Evolutionary conservation across 2,329 filamentous ascomycete species (phyloP), one percentile per base, ranked within the genome.

Genomic region (Elsinoe necatrix): DNA sequence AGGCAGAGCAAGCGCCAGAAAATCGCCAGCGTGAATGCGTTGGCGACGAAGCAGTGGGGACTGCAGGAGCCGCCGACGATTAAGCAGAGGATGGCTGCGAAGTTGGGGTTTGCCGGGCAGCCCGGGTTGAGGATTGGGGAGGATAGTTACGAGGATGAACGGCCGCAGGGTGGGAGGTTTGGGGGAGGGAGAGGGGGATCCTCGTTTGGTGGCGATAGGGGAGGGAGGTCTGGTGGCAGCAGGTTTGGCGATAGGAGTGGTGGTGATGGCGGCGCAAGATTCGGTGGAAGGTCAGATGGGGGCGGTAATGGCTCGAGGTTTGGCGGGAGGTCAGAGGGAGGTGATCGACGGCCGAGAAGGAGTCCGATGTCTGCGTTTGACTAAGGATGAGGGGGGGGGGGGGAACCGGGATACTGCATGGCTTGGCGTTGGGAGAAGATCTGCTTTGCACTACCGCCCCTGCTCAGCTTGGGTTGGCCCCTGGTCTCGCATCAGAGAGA

Each of bases 1-100:
- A 14, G 52, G 31, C 20, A 18, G 2, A 65, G 69, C 50, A 66
- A 67, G 34, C 64, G 69, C 12, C 64, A 67, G 1, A 62, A 78
- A 6, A 71, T 82, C 16, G 63, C 74, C 2, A 72, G 76, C 18
- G 68, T 85, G 60, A 84, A 84, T 66, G 66, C 72, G n/a, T 79
- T 81, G 73, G 70, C 73, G 47, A 64, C 66, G 18, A 65, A 72
- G 14, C 79, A 75, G 18, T 80, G 80, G 74, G 80, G 80, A 39
- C 75, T 78, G 74, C 54, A 67, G 0, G 59, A 75, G 47, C 74
- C 77, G 5, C 83, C 83, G 1, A 58, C 59, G 1, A 61, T 80
- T 18, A 27, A 60, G 5, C 50, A 58, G 27, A 59, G 48, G 2
- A 57, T 70, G 9, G 69, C 65, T 11, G 39, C 57, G 47, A 67